phyloP scores from a whole-genome alignment of 2,329 filamentous ascomycete species.

The Hansfordia pulvinata region DNA sequence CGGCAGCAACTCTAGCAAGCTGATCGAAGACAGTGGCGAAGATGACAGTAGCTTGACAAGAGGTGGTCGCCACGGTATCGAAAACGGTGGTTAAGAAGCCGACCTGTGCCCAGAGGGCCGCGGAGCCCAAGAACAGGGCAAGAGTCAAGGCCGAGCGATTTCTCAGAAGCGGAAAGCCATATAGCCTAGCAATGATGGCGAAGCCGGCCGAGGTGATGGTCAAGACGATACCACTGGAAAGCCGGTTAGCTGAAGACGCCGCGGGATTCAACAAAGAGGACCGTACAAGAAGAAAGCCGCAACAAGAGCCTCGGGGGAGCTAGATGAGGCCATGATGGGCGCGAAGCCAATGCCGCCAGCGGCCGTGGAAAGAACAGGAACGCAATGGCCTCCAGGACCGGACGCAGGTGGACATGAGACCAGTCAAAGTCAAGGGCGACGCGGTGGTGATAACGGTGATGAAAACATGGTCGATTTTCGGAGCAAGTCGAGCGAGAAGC shows the following conservation, averaged over 20 bases:
- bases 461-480: too few species aligned
- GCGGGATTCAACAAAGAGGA: neutral
- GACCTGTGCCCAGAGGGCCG: constrained; percentile 38
- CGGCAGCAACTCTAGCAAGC: constrained; percentile 34
- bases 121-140: constrained; percentile 35
- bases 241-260: constrained; percentile 14
- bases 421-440: too few species aligned
- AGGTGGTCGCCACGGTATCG: constrained; percentile 23
- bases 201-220: constrained; percentile 34
- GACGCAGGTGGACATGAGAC: too few species aligned
- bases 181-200: constrained; percentile 29
- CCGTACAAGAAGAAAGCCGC: constrained; percentile 43
- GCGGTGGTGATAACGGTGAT: too few species aligned
- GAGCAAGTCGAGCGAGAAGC: too few species aligned
- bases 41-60: constrained; percentile 37
- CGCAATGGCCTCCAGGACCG: too few species aligned
- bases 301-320: constrained; percentile 31
- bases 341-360: constrained; percentile 12
- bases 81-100: constrained; percentile 37
- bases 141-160: constrained; percentile 53
- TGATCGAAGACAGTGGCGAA: constrained; percentile 44
- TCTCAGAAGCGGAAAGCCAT: constrained; percentile 34
- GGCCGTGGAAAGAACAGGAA: constrained; percentile 15
- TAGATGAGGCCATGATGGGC: constrained; percentile 29
- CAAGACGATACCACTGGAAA: constrained; percentile 34